Evolutionary conservation across 2,329 filamentous ascomycete genomes (phyloP).

Genomic region (Colletotrichum destructivum): DNA sequence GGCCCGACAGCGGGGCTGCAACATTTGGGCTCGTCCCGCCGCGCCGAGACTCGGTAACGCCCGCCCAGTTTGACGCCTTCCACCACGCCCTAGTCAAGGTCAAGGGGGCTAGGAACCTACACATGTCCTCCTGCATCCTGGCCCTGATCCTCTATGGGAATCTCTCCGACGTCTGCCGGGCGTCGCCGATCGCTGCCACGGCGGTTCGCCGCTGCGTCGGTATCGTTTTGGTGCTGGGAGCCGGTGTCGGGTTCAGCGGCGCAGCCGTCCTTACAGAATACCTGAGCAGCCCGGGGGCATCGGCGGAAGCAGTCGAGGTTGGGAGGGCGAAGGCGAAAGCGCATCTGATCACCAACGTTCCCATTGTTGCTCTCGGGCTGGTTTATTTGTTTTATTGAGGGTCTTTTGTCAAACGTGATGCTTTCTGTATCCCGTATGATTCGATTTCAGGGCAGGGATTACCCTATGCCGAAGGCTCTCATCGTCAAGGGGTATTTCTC

Average conservation of each 20-base stretch:
- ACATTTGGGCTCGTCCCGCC: slow-evolving; percentile 34
- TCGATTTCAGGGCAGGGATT: accelerated
- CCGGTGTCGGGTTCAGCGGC: slow-evolving; percentile 32
- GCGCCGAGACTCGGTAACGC: slow-evolving; percentile 15
- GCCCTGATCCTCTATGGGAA: slow-evolving; percentile 28
- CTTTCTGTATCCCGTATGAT: accelerated
- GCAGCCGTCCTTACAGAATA: slow-evolving; percentile 30
- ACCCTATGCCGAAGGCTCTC: accelerated
- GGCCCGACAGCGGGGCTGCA: slow-evolving; percentile 33
- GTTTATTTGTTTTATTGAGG: slow-evolving; percentile 14
- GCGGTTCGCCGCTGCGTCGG: slow-evolving; percentile 34
- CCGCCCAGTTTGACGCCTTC: slow-evolving; percentile 36
- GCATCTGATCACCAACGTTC: slow-evolving; percentile 28
- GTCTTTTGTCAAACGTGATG: accelerated
- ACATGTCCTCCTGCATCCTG: slow-evolving; percentile 36
- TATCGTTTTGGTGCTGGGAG: slow-evolving; percentile 30
- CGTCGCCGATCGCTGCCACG: slow-evolving; percentile 20
- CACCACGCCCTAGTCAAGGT: slow-evolving; percentile 38
- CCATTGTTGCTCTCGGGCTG: slow-evolving; percentile 31
- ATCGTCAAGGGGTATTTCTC: no score
- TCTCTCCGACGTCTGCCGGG: slow-evolving; percentile 28
- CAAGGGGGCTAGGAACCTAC: slow-evolving; percentile 38
- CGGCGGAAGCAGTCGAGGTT: slow-evolving; percentile 17
- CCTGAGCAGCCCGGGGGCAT: slow-evolving; percentile 9
- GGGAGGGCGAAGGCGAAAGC: slow-evolving; percentile 29